Evolutionary conservation across 441 rosid genomes (phyloP).

Genomic region (Euphorbia corollata): DNA sequence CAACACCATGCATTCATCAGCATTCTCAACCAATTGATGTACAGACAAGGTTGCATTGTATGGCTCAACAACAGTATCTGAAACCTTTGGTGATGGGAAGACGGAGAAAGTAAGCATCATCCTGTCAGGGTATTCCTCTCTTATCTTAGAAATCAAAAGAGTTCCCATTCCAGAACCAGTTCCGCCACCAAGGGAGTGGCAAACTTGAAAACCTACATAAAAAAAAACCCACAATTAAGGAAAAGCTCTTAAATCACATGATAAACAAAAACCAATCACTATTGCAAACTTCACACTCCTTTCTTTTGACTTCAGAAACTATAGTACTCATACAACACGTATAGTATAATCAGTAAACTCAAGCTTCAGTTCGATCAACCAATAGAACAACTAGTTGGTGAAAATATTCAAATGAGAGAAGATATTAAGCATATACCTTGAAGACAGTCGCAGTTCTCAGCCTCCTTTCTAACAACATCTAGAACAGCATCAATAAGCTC

Average conservation of each 20-base stretch:
- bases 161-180: slow-evolving; percentile 31
- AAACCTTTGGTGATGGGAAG: slow-evolving; percentile 22
- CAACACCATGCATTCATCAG: slow-evolving; percentile 29
- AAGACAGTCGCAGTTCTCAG: slow-evolving; percentile 29
- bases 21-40: slow-evolving; percentile 31
- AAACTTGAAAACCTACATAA: slow-evolving; percentile 32
- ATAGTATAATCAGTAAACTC: not conserved
- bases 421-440: slow-evolving; percentile 23
- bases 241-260: not conserved
- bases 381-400: no score
- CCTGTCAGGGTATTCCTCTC: slow-evolving; percentile 24
- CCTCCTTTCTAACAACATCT: slow-evolving; percentile 24
- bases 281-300: not conserved
- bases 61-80: slow-evolving; percentile 34
- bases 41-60: slow-evolving; percentile 32
- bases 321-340: not conserved
- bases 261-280: not conserved
- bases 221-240: not conserved
- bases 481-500: slow-evolving; percentile 22
- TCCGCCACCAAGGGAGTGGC: slow-evolving; percentile 41
- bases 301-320: not conserved
- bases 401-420: not conserved
- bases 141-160: slow-evolving; percentile 23
- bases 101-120: slow-evolving; percentile 26
- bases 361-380: not conserved